phyloP scores from a whole-genome alignment of 1,284 basidiomycete genomes.

The Ceratobasidium sp. region DNA sequence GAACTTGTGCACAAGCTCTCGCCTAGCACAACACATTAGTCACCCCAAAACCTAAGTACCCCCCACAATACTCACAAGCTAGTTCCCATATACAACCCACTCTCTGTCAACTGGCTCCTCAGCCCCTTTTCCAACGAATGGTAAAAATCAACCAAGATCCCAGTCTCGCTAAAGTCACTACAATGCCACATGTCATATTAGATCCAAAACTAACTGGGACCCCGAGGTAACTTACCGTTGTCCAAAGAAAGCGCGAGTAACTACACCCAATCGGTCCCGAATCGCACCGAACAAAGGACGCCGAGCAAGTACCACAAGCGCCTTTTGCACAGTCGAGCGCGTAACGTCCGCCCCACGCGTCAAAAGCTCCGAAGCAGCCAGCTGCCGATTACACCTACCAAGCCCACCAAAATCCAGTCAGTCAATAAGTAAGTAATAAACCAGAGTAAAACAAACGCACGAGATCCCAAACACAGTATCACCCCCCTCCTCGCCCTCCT shows the following conservation, averaged over 20 bases:
- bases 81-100: conserved; percentile 91
- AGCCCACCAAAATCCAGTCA: conserved; percentile 49
- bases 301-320: conserved; percentile 92
- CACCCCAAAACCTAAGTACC: neutral
- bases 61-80: conserved; percentile 71
- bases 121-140: conserved; percentile 76
- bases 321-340: conserved; percentile 96
- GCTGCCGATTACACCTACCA: conserved; percentile 93
- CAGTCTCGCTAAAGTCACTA: conserved; percentile 86
- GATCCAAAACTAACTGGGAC: neutral
- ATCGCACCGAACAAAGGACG: conserved; percentile 92
- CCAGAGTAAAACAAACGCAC: conserved; percentile 62
- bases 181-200: conserved; percentile 8
- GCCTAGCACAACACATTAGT: conserved; percentile 59
- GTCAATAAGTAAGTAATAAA: conserved; percentile 10
- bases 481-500: conserved; percentile 30
- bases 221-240: conserved; percentile 66
- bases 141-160: conserved; percentile 88
- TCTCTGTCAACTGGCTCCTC: conserved; percentile 80
- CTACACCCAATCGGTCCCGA: conserved; percentile 95
- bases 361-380: conserved; percentile 84
- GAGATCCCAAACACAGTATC: conserved; percentile 95
- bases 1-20: conserved; percentile 95
- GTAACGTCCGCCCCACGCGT: conserved; percentile 91
- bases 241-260: conserved; percentile 90